Conservation (phyloP, 306 rosid species). For the Calophaca sinica region DNA sequence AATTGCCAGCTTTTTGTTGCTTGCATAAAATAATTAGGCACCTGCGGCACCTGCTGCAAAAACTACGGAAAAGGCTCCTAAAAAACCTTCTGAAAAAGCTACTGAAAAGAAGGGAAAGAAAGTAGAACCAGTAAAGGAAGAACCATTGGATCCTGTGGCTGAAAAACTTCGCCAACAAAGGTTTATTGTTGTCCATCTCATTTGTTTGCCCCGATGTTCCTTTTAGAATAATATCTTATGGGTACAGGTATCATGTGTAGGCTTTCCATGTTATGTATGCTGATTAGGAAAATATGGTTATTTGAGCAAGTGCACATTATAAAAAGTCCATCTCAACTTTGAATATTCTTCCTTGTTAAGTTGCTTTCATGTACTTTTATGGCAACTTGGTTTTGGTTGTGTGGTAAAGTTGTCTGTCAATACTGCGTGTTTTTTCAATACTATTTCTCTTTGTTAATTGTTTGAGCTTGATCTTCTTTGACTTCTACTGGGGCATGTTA, state of each 20-base stretch:
- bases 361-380: background rate
- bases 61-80: constrained; percentile 66
- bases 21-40: constrained; percentile 56
- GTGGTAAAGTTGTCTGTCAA: constrained; percentile 13
- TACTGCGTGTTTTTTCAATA: background rate
- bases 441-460: background rate
- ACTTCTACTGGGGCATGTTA: background rate
- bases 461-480: constrained; percentile 16
- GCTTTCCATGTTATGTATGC: background rate
- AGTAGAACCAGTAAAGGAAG: constrained; percentile 58
- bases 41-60: constrained; percentile 71
- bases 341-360: constrained; percentile 12
- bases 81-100: constrained; percentile 64
- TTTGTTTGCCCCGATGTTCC: background rate
- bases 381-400: constrained; percentile 23
- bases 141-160: constrained; percentile 79
- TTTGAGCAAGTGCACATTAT: background rate
- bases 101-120: constrained; percentile 74
- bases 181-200: constrained; percentile 45
- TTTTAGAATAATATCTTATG: background rate
- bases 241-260: background rate
- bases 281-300: constrained; percentile 5
- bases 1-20: background rate
- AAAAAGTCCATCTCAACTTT: background rate
- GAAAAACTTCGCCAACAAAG: constrained; percentile 96